phyloP scores from a whole-genome alignment of 345 rosid genomes.

The Ailanthus altissimus region DNA sequence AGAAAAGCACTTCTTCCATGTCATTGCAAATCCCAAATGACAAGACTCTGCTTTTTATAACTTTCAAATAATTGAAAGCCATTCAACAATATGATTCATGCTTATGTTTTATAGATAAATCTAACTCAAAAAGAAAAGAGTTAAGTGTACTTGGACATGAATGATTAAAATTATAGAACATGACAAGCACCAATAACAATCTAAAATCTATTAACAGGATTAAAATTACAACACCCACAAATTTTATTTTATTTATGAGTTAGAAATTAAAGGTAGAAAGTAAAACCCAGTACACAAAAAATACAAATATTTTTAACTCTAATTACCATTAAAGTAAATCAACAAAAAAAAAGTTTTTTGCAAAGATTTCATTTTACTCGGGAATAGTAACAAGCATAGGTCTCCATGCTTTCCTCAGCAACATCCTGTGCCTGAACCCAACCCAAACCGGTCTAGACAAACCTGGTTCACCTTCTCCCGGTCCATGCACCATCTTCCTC shows the following conservation, averaged over 20 bases:
- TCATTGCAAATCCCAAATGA: not conserved
- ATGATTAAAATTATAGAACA: too few relatives aligned
- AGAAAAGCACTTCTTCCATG: not conserved
- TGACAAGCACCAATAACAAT: not conserved
- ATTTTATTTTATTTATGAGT: not conserved
- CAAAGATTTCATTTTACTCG: conserved; percentile 34
- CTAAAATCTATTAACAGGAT: too few relatives aligned
- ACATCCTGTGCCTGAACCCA: conserved; percentile 58
- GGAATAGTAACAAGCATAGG: conserved; percentile 70
- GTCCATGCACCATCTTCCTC: conserved; percentile 31
- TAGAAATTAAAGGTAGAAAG: not conserved
- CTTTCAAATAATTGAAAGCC: not conserved
- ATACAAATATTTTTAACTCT: not conserved
- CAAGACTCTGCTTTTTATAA: not conserved
- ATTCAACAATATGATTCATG: too few relatives aligned
- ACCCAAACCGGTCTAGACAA: conserved; percentile 60
- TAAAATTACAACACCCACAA: not conserved
- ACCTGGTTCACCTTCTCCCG: conserved; percentile 33
- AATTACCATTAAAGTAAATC: not conserved
- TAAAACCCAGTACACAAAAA: not conserved
- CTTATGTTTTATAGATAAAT: too few relatives aligned
- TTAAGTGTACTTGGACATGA: not conserved
- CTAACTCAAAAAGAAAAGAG: not conserved
- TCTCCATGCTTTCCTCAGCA: conserved; percentile 73
- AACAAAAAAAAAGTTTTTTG: not conserved